Percentiles rank a stretch among this genome's conserved stretches.
Evolutionary conservation across 2,329 filamentous ascomycete genomes (phyloP).

Genomic region (Phaeosphaeriaceae sp.): DNA sequence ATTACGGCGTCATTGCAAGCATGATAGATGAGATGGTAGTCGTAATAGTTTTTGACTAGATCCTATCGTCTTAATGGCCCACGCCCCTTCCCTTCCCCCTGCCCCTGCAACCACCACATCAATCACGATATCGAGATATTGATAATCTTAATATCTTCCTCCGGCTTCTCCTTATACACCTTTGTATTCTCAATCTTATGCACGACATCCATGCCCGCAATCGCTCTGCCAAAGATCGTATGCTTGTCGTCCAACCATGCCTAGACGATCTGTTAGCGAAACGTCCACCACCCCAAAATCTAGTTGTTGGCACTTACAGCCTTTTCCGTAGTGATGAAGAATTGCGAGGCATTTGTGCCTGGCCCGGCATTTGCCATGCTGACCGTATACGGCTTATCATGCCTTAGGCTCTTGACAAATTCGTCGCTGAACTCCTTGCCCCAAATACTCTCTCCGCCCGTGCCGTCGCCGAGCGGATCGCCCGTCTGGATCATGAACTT

Average conservation of each 20-base stretch:
- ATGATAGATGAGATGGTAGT: too few relatives aligned
- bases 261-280: constrained; percentile 50
- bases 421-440: constrained; percentile 92
- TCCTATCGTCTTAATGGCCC: too few relatives aligned
- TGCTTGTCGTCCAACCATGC: constrained; percentile 97
- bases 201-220: constrained; percentile 90
- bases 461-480: constrained; percentile 86
- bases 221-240: constrained; percentile 91
- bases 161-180: constrained; percentile 89
- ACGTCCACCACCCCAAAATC: background rate
- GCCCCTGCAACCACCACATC: too few relatives aligned
- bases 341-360: constrained; percentile 94
- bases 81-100: too few relatives aligned
- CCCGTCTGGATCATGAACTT: constrained; percentile 98
- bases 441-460: constrained; percentile 91
- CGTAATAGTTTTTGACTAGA: too few relatives aligned
- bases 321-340: constrained; percentile 98
- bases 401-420: constrained; percentile 79
- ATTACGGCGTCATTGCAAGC: too few relatives aligned
- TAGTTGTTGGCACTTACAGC: constrained; percentile 64
- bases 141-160: constrained; percentile 96
- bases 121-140: constrained; percentile 66
- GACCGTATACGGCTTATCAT: constrained; percentile 95
- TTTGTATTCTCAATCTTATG: constrained; percentile 93
- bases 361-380: constrained; percentile 98